Base-by-base conservation (phyloP, 2,329 filamentous ascomycete species). In the Exophiala dermatitidis region DNA sequence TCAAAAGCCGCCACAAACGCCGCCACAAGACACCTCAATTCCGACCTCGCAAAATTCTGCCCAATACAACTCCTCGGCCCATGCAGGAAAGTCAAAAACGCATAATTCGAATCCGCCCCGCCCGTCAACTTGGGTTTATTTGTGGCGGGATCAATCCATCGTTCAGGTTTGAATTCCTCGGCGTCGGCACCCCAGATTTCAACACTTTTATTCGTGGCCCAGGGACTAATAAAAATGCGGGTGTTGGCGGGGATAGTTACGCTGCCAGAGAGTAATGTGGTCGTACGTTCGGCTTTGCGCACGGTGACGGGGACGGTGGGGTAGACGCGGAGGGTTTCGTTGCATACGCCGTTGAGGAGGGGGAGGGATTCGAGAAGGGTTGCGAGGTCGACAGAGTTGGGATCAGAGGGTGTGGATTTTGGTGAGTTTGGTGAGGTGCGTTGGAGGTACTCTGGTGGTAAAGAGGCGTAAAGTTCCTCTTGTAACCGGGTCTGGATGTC, bases 81-180 rank as follows among this genome's bases (percentile, higher is more conserved):
- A 66, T 95, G 88, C 54, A 95, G 68, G 70, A 95, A 95, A 0
- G 88, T 91, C 70, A 91, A 67, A 63, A 86, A 84, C 0, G 84
- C 80, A 66, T 85, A 95, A 68, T 91, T 93, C 60, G 78, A 88
- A 10, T 77, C 74, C 1, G 88, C 85, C 5, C 59, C 60, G 26
- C 59, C 61, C 31, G 50, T 57, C 30, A 57, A 55, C 41, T 63
- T 67, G 3, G 74, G 74, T 30, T 63, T 64, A 0, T 69, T 72
- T 0, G 67, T 64, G 4, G 72, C 76, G 65, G 85, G 73, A 85
- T 87, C 90, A 12, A 85, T 75, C 70, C 69, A 71, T 38, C 70
- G 56, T 43, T 69, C 63, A 0, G 69, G 69, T 2, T 58, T 52
- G 41, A 71, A 71, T 1, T 65, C 60, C 0, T 56, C 55, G 2